These are phyloP conservation scores for Cronartium quercuum DNA, from an alignment of 1,284 basidiomycete genomes.

Conservation along the genomic window DNA sequence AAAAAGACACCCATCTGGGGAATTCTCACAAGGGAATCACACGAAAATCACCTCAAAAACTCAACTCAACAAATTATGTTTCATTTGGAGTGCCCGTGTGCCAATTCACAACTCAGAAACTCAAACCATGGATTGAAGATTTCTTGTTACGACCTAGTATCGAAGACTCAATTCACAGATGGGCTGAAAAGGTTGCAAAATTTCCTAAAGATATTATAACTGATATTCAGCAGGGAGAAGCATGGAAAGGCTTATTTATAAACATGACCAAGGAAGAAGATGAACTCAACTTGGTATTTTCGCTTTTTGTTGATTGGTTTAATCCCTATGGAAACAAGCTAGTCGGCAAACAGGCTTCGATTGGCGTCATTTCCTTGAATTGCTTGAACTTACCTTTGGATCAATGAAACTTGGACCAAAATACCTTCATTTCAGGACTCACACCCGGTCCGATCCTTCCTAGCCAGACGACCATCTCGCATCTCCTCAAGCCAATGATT, in stretches of 20 bases:
- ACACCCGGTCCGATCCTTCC: slow-evolving; percentile 5
- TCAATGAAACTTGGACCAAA: neutral
- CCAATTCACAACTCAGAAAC: neutral
- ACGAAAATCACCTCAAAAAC: neutral
- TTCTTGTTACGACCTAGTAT: neutral
- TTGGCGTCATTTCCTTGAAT: slow-evolving; percentile 10
- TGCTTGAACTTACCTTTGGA: slow-evolving; percentile 2
- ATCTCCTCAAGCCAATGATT: neutral
- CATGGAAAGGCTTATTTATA: neutral
- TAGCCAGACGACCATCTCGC: neutral
- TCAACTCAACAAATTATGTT: neutral
- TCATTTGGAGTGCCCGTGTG: neutral
- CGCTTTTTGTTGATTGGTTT: slow-evolving; percentile 14
- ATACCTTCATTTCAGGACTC: slow-evolving; percentile 5
- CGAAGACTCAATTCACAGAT: neutral
- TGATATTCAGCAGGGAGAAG: slow-evolving; percentile 7
- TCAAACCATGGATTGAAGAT: neutral
- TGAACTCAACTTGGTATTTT: neutral
- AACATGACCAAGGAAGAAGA: too few species aligned
- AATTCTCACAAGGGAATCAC: slow-evolving; percentile 2
- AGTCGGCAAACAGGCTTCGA: neutral
- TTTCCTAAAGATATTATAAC: neutral
- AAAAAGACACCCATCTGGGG: neutral
- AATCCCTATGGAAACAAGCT: slow-evolving; percentile 22
- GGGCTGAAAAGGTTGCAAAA: neutral